Evolutionary conservation across 495 filamentous ascomycete genomes (phyloP).

Genomic region (Aspergillus mulundensis): DNA sequence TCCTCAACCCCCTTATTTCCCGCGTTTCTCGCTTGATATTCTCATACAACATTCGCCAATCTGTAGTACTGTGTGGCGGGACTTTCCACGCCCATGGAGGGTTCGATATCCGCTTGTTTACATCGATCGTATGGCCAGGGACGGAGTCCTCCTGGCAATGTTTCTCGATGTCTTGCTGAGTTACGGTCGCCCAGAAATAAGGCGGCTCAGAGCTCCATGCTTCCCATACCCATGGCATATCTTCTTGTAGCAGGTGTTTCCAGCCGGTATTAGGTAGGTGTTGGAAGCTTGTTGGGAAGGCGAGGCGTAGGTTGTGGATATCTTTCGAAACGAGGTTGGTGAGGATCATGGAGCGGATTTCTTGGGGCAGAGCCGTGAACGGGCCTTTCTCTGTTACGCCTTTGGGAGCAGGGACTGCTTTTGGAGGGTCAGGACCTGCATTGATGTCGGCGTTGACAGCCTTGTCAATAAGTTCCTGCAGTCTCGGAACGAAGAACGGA

Average conservation of each 20-base stretch:
- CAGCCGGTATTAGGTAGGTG: neutral
- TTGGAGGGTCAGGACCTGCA: neutral
- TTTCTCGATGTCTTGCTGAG: neutral
- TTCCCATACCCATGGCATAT: constrained; percentile 7
- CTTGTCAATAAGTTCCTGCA: neutral
- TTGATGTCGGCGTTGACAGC: neutral
- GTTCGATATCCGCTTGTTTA: neutral
- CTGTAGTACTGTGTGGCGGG: neutral
- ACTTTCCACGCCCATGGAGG: neutral
- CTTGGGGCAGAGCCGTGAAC: neutral
- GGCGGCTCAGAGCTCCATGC: neutral
- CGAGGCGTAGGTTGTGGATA: constrained; percentile 1
- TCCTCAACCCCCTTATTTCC: constrained; percentile 1
- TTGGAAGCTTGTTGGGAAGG: neutral
- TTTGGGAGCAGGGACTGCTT: neutral
- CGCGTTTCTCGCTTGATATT: neutral
- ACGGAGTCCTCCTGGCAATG: neutral
- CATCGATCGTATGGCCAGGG: neutral
- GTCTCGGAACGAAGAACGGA: neutral
- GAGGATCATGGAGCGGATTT: neutral
- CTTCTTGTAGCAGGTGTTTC: neutral
- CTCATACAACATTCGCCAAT: constrained; percentile 4
- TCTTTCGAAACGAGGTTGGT: neutral
- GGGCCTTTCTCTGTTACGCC: neutral
- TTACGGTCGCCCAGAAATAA: constrained; percentile 8